These are phyloP conservation scores for Rosa multiflora DNA, from an alignment of 306 rosid genomes.

Conservation along the genomic window DNA sequence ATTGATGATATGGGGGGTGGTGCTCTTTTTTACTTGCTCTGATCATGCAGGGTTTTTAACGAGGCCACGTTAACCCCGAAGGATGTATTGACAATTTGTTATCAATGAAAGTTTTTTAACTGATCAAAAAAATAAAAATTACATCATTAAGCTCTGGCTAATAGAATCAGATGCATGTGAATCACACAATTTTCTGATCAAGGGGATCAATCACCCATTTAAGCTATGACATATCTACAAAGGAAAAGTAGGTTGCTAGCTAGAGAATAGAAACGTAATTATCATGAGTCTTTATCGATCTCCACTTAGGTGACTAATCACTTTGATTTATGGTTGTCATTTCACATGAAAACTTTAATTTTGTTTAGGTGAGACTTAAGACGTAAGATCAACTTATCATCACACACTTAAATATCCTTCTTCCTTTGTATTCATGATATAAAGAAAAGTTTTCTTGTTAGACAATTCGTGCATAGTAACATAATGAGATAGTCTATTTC, in stretches of 20 bases:
- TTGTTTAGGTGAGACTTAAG: background rate
- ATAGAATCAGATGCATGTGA: background rate
- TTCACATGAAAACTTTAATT: background rate
- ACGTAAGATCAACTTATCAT: background rate
- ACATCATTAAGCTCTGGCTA: background rate
- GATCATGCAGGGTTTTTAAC: too few species aligned
- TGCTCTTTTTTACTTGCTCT: too few species aligned
- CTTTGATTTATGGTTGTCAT: background rate
- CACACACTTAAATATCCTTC: background rate
- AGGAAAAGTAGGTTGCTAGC: background rate
- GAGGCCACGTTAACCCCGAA: too few species aligned
- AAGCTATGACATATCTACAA: background rate
- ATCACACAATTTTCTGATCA: background rate
- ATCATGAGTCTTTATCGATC: slow-evolving; percentile 6
- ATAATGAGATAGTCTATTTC: background rate
- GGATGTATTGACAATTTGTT: too few species aligned
- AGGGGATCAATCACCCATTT: background rate
- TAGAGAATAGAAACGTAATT: background rate
- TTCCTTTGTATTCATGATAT: background rate
- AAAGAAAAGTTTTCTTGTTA: background rate
- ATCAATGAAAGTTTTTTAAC: too few species aligned
- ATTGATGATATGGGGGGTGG: too few species aligned
- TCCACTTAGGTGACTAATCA: slow-evolving; percentile 12
- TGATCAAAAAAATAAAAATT: background rate
- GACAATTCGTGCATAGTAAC: background rate